These are phyloP conservation scores for Nemania diffusa DNA, from an alignment of 2,329 filamentous ascomycete genomes.

Conservation along the genomic window DNA sequence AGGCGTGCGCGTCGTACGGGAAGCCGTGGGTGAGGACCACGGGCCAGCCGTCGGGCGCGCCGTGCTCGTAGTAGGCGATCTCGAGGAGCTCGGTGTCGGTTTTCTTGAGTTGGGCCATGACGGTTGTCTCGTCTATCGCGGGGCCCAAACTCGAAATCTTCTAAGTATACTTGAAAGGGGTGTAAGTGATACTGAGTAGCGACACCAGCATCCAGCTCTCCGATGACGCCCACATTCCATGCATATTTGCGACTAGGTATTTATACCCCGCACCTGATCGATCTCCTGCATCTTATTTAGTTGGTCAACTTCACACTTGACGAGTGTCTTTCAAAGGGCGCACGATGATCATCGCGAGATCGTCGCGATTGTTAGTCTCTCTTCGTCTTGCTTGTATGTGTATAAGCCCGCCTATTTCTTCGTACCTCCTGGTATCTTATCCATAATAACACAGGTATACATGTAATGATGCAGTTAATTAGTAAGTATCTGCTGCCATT, in stretches of 20 bases:
- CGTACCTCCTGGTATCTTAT: no score
- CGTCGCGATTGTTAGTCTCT: not conserved
- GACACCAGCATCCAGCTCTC: not conserved
- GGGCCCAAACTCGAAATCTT: not conserved
- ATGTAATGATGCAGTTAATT: not conserved
- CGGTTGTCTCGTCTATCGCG: not conserved
- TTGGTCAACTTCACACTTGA: not conserved
- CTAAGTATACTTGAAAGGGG: not conserved
- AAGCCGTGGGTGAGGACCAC: constrained; percentile 34
- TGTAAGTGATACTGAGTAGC: not conserved
- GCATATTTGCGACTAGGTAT: no score
- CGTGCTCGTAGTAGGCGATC: constrained; percentile 34
- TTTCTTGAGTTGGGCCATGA: constrained; percentile 25
- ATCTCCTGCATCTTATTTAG: not conserved
- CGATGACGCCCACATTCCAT: not conserved
- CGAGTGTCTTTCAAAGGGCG: constrained; percentile 25
- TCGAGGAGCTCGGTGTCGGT: constrained; percentile 24
- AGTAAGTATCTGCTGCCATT: no score
- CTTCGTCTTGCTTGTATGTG: not conserved
- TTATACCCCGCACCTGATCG: not conserved
- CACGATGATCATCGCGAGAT: constrained; percentile 3
- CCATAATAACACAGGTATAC: no score
- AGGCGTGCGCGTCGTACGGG: constrained; percentile 28
- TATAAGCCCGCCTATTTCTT: not conserved
- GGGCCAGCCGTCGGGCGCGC: constrained; percentile 25